Conservation (phyloP, 2,329 filamentous ascomycete species). For the Proliferodiscus dingleyae region DNA sequence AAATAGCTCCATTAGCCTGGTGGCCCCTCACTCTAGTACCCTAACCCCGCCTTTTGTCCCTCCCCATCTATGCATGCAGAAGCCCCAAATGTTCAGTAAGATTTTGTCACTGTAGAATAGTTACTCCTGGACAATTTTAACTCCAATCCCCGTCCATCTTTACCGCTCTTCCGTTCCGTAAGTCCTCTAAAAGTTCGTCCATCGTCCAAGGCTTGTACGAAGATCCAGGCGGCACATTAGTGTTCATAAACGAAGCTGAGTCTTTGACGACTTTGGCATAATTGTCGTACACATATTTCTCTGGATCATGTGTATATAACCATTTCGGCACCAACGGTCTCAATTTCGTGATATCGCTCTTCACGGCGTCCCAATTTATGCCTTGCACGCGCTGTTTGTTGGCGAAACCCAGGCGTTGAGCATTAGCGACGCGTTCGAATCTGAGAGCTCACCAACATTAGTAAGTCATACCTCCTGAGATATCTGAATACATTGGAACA, state of each 20-base stretch:
- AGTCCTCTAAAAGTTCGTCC: slow-evolving; percentile 37
- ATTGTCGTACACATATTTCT: slow-evolving; percentile 7
- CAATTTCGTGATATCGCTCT: slow-evolving; percentile 1
- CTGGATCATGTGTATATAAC: slow-evolving; percentile 8
- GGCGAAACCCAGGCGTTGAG: slow-evolving; percentile 4
- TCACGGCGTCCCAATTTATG: slow-evolving; percentile 3
- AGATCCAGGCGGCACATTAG: slow-evolving; percentile 35
- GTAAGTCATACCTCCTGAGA: too few species aligned
- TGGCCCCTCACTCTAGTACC: too few species aligned
- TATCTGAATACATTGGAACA: too few species aligned
- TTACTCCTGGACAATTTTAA: neutral
- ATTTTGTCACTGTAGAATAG: too few species aligned
- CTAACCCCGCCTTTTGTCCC: too few species aligned
- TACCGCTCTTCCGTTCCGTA: slow-evolving; percentile 31
- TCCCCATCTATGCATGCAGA: too few species aligned
- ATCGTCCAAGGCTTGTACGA: slow-evolving; percentile 39
- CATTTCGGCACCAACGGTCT: slow-evolving; percentile 4
- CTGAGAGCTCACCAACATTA: too few species aligned
- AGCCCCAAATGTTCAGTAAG: too few species aligned
- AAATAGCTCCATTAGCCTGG: too few species aligned
- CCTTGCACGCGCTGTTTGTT: slow-evolving; percentile 2
- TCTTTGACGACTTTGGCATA: slow-evolving; percentile 10
- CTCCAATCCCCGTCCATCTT: slow-evolving; percentile 28
- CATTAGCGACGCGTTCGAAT: slow-evolving; percentile 1
- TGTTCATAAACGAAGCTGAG: slow-evolving; percentile 25